Evolutionary conservation across 1,139 yeast genomes (phyloP).

Genomic region (Nakaseomyces delphensis): DNA sequence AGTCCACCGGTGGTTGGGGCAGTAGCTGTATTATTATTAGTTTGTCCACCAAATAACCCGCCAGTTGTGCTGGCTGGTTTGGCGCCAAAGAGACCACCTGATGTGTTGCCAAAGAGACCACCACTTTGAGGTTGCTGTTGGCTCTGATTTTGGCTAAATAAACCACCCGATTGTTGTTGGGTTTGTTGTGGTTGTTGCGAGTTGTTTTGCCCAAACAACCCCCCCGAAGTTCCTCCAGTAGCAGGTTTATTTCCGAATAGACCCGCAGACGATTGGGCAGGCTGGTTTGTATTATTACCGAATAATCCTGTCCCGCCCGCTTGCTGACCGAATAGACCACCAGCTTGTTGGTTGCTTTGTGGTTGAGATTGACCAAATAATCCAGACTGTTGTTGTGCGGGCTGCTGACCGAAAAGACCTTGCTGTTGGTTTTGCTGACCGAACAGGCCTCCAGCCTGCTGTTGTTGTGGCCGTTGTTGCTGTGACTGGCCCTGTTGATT

Average conservation of each 20-base stretch:
- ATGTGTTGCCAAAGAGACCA: slow-evolving; percentile 11
- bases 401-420: slow-evolving; percentile 6
- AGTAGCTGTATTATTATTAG: too few relatives aligned
- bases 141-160: slow-evolving; percentile 9
- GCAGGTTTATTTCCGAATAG: slow-evolving; percentile 6
- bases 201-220: slow-evolving; percentile 7
- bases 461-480: slow-evolving; percentile 1
- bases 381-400: slow-evolving; percentile 25
- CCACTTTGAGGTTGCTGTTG: slow-evolving; percentile 9
- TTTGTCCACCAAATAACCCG: slow-evolving; percentile 22
- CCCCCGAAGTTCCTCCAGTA: slow-evolving; percentile 7
- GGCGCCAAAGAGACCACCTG: slow-evolving; percentile 32
- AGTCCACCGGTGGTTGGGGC: slow-evolving; percentile 23
- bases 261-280: slow-evolving; percentile 1
- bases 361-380: slow-evolving; percentile 10
- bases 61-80: slow-evolving; percentile 11
- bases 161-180: slow-evolving; percentile 8
- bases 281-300: background rate
- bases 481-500: slow-evolving; percentile 1
- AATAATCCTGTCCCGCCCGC: slow-evolving; percentile 10
- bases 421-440: slow-evolving; percentile 17
- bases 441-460: slow-evolving; percentile 27
- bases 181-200: slow-evolving; percentile 2
- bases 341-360: slow-evolving; percentile 8
- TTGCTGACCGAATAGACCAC: slow-evolving; percentile 30